Base-by-base conservation (phyloP, 192 early-diverging fungal species). In the Lobosporangium transversale region DNA sequence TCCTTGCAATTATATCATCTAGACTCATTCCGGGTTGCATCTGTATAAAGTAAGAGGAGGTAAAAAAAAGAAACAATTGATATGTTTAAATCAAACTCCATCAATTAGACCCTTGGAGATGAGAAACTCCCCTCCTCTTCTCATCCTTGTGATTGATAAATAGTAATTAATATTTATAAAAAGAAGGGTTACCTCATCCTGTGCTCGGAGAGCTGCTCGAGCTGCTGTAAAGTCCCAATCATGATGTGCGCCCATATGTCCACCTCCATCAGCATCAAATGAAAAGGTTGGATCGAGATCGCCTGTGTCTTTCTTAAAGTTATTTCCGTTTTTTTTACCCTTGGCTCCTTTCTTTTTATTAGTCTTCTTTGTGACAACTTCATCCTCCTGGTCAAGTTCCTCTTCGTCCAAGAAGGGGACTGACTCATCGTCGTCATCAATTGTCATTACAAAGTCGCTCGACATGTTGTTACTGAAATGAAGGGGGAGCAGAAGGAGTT, bases 181-280 rank as follows among this genome's bases (percentile, higher is more conserved):
- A n/a, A n/a, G n/a, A n/a, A n/a, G n/a, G n/a, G 62, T 49, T 78
- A 87, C 85, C 71, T 66, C 53, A 32, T 83, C 80, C 54, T 85
- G 84, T 31, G 74, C 78, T 73, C 88, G 90, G 31, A 97, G 73
- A 45, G 89, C 89, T 4, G 87, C 91, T 53, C 92, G 83, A 24
- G 93, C 94, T 47, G 86, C 84, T 12, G 87, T 87, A 61, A 97
- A 95, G 68, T 97, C 94, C 86, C 93, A 91, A 6, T 88, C 82
- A 68, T 92, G 83, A 9, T 80, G 82, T n/a, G 81, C 74, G 14
- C 84, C 80, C 53, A 70, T 67, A 61, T 86, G 80, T 47, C 82
- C 84, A 49, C 90, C 92, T 50, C 90, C 88, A 30, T 94, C 92
- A 29, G 91, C 69, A 58, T 92, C 90, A 53, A 97, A 91, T 6